Base-by-base conservation (phyloP, 2,329 filamentous ascomycete genomes). In the Coniochaeta hoffmannii region DNA sequence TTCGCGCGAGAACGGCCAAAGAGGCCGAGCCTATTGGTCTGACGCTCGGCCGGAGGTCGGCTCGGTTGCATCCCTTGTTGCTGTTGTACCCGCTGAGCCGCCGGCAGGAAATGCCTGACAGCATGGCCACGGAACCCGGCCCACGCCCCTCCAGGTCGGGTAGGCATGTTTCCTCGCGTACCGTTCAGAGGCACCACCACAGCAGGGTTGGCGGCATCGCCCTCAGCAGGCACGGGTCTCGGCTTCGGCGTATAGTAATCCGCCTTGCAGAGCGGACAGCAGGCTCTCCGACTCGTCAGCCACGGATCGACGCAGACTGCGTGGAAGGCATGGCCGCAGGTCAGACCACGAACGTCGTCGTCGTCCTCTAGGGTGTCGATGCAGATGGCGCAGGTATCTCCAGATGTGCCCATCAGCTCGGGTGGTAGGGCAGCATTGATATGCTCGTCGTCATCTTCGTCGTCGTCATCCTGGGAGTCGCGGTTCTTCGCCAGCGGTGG, bases 241-340 rank as follows among this genome's bases (percentile, higher is more conserved):
- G 91, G 90, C 73, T 97, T 97, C 0, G 94, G 93, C 2, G 90
- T 87, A 70, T 96, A 97, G 71, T 97, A 99, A 68, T 99, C 94
- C 38, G 93, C 90, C 74, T 99, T 99, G 78, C 94, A 99, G 7
- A 99, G 85, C 6, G 94, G 94, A 69, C 94, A 99, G 76, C 93
- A 97, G 26, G 94, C 94, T 61, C 93, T 87, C 60, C 94, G 85
- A 66, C 89, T 92, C 10, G 94, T 99, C 60, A 99, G 76, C 94
- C 94, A 99, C 11, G 94, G 94, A 64, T 99, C 94, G 51, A 99
- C 83, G 68, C 94, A 99, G 36, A 88, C 89, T 53, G 91, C 92
- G 69, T 99, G 94, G 81, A 97, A 99, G 54, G 93, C 92, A 71
- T 99, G 94, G n/a, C 94, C 94, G 66, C 94, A 99, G 4, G 90